Base-by-base conservation (phyloP, 192 early-diverging fungal genomes). In the Coemansia sp. region DNA sequence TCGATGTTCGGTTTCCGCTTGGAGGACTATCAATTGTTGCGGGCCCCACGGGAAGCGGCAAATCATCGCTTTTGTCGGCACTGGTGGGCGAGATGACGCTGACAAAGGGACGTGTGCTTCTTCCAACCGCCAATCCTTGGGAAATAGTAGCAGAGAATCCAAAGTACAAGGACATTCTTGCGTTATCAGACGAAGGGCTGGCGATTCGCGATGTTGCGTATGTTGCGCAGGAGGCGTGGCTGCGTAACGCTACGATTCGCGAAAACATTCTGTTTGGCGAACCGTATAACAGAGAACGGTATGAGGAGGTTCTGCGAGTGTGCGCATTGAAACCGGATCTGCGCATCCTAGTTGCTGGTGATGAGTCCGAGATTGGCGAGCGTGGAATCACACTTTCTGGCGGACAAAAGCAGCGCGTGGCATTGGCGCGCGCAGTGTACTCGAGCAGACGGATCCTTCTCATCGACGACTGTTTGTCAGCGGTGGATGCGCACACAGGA, bases 401-500 rank as follows among this genome's bases (percentile, higher is more conserved):
- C 41, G 93, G 93, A 8, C 93, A 95, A 77, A 94, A 93, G 76
- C 89, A 90, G 58, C 78, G 94, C 39, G 85, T 98, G 15, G 68
- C 91, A 4, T 82, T 96, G 62, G 94, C 93, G 40, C 86, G 95
- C 60, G 93, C 94, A 16, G 74, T 95, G 3, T 97, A 95, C 74
- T 86, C 82, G 39, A 68, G 81, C 45, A 84, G 88, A 26, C 73
- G 72, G 13, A 80, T 88, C 39, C 66, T 95, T 16, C 62, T 95
- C 12, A 68, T 94, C 61, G 94, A 96, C 73, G 95, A 94, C 72
- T 91, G 90, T 64, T 78, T 96, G 56, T 92, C 91, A 32, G 96
- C 96, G 48, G 95, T 97, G 5, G 96, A 98, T 69, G 88, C 93
- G 8, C 95, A 95, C 58, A 97, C 95, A 5, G 94, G 92, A 21